These are phyloP conservation scores for Penicillium oxalicum DNA, from an alignment of 2,329 filamentous ascomycete genomes.

Conservation along the genomic window DNA sequence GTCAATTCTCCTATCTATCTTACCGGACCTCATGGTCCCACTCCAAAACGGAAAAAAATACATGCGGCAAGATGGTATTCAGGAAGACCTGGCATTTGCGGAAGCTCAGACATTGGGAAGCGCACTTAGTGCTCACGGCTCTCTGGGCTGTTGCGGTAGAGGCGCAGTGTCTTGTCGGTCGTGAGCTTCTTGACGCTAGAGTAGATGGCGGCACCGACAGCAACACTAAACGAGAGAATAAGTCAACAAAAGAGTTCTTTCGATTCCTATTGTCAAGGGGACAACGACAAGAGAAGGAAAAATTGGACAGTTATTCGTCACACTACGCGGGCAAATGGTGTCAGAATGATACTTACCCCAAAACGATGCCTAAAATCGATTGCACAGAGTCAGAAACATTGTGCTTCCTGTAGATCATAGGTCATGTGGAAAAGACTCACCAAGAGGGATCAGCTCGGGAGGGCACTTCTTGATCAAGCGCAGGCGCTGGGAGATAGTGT, in stretches of 20 bases:
- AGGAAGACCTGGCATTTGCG: constrained; percentile 22
- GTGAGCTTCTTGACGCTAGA: constrained; percentile 75
- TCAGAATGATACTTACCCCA: constrained; percentile 57
- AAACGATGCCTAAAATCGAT: constrained; percentile 64
- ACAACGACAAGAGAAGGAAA: constrained; percentile 17
- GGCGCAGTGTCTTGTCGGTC: constrained; percentile 87
- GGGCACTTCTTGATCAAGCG: constrained; percentile 85
- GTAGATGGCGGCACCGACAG: constrained; percentile 74
- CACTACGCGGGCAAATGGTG: constrained; percentile 6
- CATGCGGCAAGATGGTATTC: constrained; percentile 19
- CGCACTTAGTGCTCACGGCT: constrained; percentile 37
- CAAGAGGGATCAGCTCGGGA: constrained; percentile 88
- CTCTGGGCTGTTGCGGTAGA: constrained; percentile 61
- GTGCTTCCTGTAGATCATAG: background rate
- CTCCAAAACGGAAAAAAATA: constrained; percentile 24
- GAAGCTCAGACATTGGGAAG: constrained; percentile 28
- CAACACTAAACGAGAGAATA: constrained; percentile 44
- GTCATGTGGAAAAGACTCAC: constrained; percentile 49
- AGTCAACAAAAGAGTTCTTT: constrained; percentile 8
- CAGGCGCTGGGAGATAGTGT: constrained; percentile 93
- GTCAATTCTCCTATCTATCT: constrained; percentile 8
- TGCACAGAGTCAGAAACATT: constrained; percentile 23
- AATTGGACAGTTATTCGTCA: constrained; percentile 6
- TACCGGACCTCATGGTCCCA: constrained; percentile 19
- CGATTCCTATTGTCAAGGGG: constrained; percentile 3